Percentiles rank a stretch among this genome's conserved stretches.
Evolutionary conservation across 331 rosid genomes (phyloP).

Genomic region (Phaseolus coccineus): DNA sequence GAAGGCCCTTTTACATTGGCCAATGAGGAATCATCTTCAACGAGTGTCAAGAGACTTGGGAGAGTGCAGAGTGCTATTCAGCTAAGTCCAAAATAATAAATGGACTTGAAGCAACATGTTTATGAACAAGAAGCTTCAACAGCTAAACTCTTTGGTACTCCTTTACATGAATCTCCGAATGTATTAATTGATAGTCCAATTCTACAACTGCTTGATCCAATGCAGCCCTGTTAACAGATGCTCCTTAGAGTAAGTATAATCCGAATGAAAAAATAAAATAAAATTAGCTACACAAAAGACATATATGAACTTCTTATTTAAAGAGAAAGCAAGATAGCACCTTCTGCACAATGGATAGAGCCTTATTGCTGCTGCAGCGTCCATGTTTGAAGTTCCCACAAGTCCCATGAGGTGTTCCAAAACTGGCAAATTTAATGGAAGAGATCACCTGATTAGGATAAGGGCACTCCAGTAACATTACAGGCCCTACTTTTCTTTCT

Average conservation of each 20-base stretch:
- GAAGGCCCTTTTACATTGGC: constrained; percentile 4
- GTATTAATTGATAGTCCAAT: constrained; percentile 60
- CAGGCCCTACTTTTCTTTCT: constrained; percentile 54
- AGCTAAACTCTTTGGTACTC: constrained; percentile 80
- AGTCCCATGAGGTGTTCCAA: constrained; percentile 79
- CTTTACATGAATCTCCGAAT: constrained; percentile 86
- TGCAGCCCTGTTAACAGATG: constrained; percentile 69
- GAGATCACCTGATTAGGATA: constrained; percentile 77
- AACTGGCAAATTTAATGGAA: constrained; percentile 90
- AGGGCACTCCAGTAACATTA: constrained; percentile 76
- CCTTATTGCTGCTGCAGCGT: constrained; percentile 63
- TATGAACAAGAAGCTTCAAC: constrained; percentile 86
- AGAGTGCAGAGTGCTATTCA: neutral
- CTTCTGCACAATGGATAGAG: constrained; percentile 76
- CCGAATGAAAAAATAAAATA: neutral
- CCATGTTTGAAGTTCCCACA: constrained; percentile 84
- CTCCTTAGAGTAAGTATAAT: constrained; percentile 34
- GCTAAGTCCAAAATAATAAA: neutral
- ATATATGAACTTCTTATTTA: neutral
- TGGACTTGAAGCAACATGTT: constrained; percentile 31
- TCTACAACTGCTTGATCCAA: constrained; percentile 83
- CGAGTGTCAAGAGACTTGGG: neutral
- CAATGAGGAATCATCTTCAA: constrained; percentile 15
- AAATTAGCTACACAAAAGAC: neutral
- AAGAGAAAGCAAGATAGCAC: constrained; percentile 42